phyloP scores from a whole-genome alignment of 805 yeast genomes.

The Candida alai region DNA sequence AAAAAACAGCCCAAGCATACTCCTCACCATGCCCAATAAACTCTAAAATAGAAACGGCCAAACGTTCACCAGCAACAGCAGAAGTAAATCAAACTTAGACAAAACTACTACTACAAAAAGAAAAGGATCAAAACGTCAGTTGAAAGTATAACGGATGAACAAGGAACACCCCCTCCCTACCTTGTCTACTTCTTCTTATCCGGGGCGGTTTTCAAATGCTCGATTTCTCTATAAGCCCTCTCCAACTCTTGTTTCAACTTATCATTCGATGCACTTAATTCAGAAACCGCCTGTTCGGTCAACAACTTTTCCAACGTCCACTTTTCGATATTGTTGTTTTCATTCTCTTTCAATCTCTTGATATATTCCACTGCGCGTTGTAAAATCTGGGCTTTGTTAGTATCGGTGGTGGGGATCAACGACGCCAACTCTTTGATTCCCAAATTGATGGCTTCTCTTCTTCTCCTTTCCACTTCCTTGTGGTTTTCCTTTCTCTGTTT shows the following conservation, averaged over 20 bases:
- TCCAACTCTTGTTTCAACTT: slow-evolving; percentile 84
- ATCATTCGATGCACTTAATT: slow-evolving; percentile 80
- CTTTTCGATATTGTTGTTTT: slow-evolving; percentile 84
- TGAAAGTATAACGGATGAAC: no score
- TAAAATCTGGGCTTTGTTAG: slow-evolving; percentile 87
- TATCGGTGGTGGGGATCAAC: slow-evolving; percentile 75
- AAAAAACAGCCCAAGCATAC: neutral
- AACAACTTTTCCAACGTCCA: slow-evolving; percentile 92
- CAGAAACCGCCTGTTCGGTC: slow-evolving; percentile 87
- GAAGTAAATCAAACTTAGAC: neutral
- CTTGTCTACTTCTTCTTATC: slow-evolving; percentile 3
- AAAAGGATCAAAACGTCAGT: neutral
- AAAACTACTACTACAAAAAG: neutral
- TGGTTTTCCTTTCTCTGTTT: slow-evolving; percentile 82
- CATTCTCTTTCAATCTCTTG: slow-evolving; percentile 84
- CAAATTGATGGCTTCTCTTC: slow-evolving; percentile 81
- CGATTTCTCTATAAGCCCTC: slow-evolving; percentile 88
- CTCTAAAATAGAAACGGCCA: no score
- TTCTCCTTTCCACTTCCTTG: slow-evolving; percentile 90
- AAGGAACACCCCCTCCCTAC: no score
- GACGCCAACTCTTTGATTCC: slow-evolving; percentile 82
- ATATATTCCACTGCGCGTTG: slow-evolving; percentile 88
- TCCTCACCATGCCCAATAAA: no score
- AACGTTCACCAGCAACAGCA: no score
- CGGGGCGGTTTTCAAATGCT: slow-evolving; percentile 56